A percentile compares a stretch with the other conserved stretches of the same genome.
Conservation (phyloP, 345 rosid genomes). For the Lepidium didymum region DNA sequence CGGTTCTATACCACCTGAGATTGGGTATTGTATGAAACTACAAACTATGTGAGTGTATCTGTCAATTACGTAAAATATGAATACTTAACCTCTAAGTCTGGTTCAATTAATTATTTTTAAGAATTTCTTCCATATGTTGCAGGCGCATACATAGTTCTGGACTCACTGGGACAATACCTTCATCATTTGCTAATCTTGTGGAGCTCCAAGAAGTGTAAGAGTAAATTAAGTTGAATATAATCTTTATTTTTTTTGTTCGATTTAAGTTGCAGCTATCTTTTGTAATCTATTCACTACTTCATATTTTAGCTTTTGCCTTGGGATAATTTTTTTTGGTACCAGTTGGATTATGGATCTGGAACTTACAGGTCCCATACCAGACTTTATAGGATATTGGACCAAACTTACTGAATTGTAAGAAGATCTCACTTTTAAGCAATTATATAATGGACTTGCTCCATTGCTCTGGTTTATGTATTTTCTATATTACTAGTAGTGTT, state of each 20-base stretch:
- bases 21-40: constrained; percentile 47
- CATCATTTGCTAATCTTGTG: constrained; percentile 35
- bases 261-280: not conserved
- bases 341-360: constrained; percentile 42
- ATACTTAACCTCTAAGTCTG: not conserved
- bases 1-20: constrained; percentile 58
- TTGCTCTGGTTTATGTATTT: not conserved
- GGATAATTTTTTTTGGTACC: not conserved
- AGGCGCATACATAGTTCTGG: constrained; percentile 53
- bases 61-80: not conserved
- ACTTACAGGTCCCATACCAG: constrained; percentile 47
- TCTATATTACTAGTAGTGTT: too few species aligned
- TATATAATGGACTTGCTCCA: too few species aligned
- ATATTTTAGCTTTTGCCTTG: not conserved
- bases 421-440: not conserved
- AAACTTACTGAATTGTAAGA: constrained; percentile 40
- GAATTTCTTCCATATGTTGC: not conserved
- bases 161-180: constrained; percentile 52
- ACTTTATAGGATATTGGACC: constrained; percentile 50
- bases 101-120: not conserved
- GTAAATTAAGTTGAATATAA: not conserved
- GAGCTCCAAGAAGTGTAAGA: constrained; percentile 21
- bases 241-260: not conserved
- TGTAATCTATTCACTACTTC: not conserved
- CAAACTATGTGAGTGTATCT: constrained; percentile 43